Conservation (phyloP, 805 yeast species). For the Pichia nanzhaoensis region DNA sequence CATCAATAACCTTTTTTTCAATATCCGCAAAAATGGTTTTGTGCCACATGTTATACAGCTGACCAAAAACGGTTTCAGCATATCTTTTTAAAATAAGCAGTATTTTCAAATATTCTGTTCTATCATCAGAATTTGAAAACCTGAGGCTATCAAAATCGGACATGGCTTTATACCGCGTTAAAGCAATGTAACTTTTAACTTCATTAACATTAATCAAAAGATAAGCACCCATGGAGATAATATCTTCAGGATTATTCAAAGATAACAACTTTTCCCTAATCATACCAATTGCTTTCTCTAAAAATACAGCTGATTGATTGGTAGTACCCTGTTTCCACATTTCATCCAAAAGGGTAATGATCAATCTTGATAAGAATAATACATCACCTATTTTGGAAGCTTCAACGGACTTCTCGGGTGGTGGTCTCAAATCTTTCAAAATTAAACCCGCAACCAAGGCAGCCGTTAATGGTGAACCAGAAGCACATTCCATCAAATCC, state of each 20-base stretch:
- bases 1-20: slow-evolving; percentile 8
- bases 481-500: slow-evolving; percentile 61
- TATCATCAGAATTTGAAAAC: slow-evolving; percentile 5
- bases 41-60: slow-evolving; percentile 13
- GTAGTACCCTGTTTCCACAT: slow-evolving; percentile 97
- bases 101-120: slow-evolving; percentile 13
- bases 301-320: slow-evolving; percentile 80
- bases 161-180: slow-evolving; percentile 10
- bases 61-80: slow-evolving; percentile 15
- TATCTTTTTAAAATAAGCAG: slow-evolving; percentile 14
- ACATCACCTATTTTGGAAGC: slow-evolving; percentile 73
- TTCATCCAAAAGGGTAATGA: slow-evolving; percentile 81
- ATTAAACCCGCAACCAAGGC: slow-evolving; percentile 79
- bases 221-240: slow-evolving; percentile 12
- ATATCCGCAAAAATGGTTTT: slow-evolving; percentile 8
- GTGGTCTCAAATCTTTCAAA: slow-evolving; percentile 74
- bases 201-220: slow-evolving; percentile 12
- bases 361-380: slow-evolving; percentile 88
- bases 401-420: slow-evolving; percentile 75
- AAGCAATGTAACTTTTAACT: slow-evolving; percentile 7
- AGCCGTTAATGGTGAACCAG: slow-evolving; percentile 64
- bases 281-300: slow-evolving; percentile 79
- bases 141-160: slow-evolving; percentile 7
- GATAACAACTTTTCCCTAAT: slow-evolving; percentile 51
- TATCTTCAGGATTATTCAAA: slow-evolving; percentile 5